phyloP scores from a whole-genome alignment of 169 alveolate species.

The Babesia gibsoni region DNA sequence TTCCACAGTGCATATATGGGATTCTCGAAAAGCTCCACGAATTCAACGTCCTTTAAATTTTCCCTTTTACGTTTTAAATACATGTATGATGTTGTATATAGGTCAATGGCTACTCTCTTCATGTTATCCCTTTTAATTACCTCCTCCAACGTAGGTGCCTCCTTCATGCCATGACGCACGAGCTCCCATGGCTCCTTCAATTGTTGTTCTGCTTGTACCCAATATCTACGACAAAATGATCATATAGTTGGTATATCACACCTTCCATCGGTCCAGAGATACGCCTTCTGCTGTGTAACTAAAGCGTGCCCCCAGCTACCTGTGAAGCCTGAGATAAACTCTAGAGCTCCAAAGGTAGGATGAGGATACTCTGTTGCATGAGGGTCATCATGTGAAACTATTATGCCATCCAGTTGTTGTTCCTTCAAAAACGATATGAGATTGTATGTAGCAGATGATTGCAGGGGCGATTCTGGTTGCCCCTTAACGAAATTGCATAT shows the following conservation, averaged over 20 bases:
- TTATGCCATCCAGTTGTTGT: slow-evolving; percentile 48
- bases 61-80: neutral
- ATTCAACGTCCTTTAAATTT: slow-evolving; percentile 13
- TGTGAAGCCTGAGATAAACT: slow-evolving; percentile 83
- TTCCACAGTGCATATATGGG: slow-evolving; percentile 56
- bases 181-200: slow-evolving; percentile 49
- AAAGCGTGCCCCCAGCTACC: slow-evolving; percentile 87
- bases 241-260: neutral
- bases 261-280: slow-evolving; percentile 90
- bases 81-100: slow-evolving; percentile 34
- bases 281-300: slow-evolving; percentile 79
- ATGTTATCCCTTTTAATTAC: neutral
- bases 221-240: slow-evolving; percentile 24
- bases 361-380: slow-evolving; percentile 61
- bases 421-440: slow-evolving; percentile 15
- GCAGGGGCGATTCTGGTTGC: too few species aligned
- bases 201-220: slow-evolving; percentile 60
- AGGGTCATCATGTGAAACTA: slow-evolving; percentile 58
- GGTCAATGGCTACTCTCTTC: slow-evolving; percentile 50
- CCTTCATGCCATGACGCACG: slow-evolving; percentile 53
- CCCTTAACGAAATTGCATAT: too few species aligned
- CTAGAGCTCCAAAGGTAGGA: slow-evolving; percentile 57
- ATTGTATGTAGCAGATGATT: too few species aligned
- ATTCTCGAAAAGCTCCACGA: slow-evolving; percentile 51
- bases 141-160: slow-evolving; percentile 28